phyloP scores from a whole-genome alignment of 352 stramenopile genomes.

The Phytophthora pisi region DNA sequence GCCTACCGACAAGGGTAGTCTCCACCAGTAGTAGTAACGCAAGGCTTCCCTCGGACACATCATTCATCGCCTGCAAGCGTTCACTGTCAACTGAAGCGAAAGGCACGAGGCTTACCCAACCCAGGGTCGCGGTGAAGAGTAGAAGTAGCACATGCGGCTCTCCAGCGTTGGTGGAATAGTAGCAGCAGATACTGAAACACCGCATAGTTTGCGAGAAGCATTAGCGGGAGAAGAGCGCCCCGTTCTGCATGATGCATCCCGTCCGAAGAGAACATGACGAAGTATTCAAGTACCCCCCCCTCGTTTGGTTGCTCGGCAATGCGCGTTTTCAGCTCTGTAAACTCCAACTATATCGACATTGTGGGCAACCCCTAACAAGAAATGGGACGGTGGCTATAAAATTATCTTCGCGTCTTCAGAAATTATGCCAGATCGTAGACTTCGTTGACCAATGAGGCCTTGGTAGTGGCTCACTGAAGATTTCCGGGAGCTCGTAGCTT shows the following conservation, averaged over 20 bases:
- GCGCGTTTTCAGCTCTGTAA: not conserved
- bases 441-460: too few species aligned
- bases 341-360: constrained; percentile 1
- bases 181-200: constrained; percentile 44
- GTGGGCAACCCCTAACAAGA: not conserved
- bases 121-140: constrained; percentile 9
- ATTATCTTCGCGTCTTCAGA: not conserved
- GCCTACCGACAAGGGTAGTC: constrained; percentile 8
- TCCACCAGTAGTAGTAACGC: constrained; percentile 41
- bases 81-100: constrained; percentile 15
- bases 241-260: constrained; percentile 10
- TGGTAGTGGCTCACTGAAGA: too few species aligned
- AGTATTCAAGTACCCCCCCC: not conserved
- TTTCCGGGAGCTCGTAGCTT: too few species aligned
- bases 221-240: constrained; percentile 25
- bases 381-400: not conserved
- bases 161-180: constrained; percentile 33
- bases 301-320: not conserved
- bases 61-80: constrained; percentile 29
- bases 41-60: constrained; percentile 38
- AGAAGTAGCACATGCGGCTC: constrained; percentile 28
- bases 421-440: too few species aligned
- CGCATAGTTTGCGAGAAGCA: constrained; percentile 38
- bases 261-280: constrained; percentile 1
- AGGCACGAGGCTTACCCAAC: constrained; percentile 25